Percentiles rank a stretch among this genome's conserved stretches.
phyloP scores from a whole-genome alignment of 768 basidiomycete genomes.

The Rhizopogon vesiculosus region DNA sequence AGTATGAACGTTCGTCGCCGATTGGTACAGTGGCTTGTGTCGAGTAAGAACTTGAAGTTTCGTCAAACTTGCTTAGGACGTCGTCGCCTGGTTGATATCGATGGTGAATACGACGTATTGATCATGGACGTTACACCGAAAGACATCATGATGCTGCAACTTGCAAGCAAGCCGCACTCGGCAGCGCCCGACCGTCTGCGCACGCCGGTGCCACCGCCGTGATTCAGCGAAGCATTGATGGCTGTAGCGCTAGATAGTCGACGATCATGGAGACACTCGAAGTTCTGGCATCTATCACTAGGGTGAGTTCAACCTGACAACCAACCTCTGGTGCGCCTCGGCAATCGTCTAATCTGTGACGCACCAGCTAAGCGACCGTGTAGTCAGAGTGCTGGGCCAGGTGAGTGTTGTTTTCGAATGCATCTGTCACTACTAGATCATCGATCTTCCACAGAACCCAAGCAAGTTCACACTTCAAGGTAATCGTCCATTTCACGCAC shows the following conservation, averaged over 20 bases:
- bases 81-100: too few species aligned
- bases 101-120: too few species aligned
- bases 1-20: too few species aligned
- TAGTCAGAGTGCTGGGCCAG: slow-evolving; percentile 73
- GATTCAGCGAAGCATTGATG: too few species aligned
- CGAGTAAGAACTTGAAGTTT: too few species aligned
- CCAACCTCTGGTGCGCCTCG: background rate
- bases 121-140: too few species aligned
- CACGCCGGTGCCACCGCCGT: too few species aligned
- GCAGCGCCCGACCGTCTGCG: background rate
- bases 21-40: too few species aligned
- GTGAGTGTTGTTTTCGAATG: slow-evolving; percentile 30
- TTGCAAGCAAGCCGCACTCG: too few species aligned
- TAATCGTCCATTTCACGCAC: slow-evolving; percentile 13
- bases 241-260: too few species aligned
- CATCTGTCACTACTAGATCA: background rate
- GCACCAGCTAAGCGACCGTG: slow-evolving; percentile 59
- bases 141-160: too few species aligned
- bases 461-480: slow-evolving; percentile 88
- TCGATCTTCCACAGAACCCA: slow-evolving; percentile 56
- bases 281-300: slow-evolving; percentile 45
- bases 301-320: slow-evolving; percentile 32
- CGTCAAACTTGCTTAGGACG: too few species aligned
- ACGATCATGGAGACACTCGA: slow-evolving; percentile 43
- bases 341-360: slow-evolving; percentile 1